A percentile compares a stretch with the other conserved stretches of the same genome.
These are phyloP conservation scores for Backusella parvicylindrica DNA, from an alignment of 192 early-diverging fungal species.

Conservation along the genomic window DNA sequence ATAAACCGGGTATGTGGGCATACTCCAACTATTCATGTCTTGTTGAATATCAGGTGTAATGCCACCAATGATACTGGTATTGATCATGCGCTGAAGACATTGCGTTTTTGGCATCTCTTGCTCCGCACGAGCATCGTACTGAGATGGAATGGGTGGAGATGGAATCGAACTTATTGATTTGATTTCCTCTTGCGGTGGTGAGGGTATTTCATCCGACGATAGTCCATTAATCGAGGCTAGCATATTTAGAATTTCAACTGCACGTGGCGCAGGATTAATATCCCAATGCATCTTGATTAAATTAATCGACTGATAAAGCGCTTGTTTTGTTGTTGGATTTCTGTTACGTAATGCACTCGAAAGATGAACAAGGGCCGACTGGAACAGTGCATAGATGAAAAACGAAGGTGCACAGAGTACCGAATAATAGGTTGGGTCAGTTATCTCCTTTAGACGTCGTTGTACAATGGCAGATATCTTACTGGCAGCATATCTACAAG, in stretches of 20 bases:
- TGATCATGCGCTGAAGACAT: constrained; percentile 16
- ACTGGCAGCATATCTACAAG: constrained; percentile 11
- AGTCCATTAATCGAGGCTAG: not conserved
- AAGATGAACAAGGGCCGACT: constrained; percentile 11
- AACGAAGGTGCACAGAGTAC: not conserved
- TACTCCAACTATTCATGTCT: not conserved
- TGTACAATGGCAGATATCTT: not conserved
- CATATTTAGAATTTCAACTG: constrained; percentile 13
- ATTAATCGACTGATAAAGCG: constrained; percentile 4
- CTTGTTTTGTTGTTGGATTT: not conserved
- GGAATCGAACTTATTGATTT: not conserved
- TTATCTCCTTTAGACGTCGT: not conserved
- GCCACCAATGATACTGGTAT: constrained; percentile 12
- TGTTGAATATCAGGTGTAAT: constrained; percentile 17
- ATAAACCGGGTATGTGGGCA: not conserved
- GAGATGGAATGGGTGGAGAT: not conserved
- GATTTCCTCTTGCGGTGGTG: not conserved
- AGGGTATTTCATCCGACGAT: not conserved
- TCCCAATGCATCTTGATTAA: not conserved
- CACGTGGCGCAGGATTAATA: not conserved
- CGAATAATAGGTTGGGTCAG: not conserved
- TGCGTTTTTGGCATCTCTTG: constrained; percentile 5
- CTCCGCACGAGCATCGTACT: not conserved
- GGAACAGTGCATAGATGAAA: constrained; percentile 16
- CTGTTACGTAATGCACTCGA: not conserved